Conservation (phyloP, 192 early-diverging fungal species). For the Dissophora globulifera region DNA sequence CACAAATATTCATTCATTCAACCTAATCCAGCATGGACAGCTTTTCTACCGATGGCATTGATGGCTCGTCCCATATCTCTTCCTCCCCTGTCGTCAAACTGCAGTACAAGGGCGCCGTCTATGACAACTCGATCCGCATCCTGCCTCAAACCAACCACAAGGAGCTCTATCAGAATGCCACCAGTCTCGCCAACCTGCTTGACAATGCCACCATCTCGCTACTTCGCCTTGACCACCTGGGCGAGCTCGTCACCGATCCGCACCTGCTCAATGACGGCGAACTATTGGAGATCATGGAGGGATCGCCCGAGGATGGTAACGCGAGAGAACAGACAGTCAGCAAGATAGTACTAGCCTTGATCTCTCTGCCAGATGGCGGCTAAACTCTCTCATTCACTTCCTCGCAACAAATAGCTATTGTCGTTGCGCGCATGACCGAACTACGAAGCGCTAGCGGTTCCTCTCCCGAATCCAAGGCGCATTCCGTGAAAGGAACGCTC, state of each 20-base stretch:
- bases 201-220: conserved; percentile 10
- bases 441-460: conserved; percentile 14
- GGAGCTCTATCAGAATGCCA: conserved; percentile 19
- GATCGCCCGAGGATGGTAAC: conserved; percentile 34
- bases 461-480: conserved; percentile 20
- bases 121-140: conserved; percentile 48
- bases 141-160: conserved; percentile 12
- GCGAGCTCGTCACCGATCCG: conserved; percentile 36
- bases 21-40: too few relatives aligned
- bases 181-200: conserved; percentile 29
- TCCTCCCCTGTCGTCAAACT: conserved; percentile 38
- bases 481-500: conserved; percentile 45
- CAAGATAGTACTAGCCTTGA: too few relatives aligned
- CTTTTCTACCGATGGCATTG: not conserved
- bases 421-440: conserved; percentile 33
- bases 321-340: too few relatives aligned
- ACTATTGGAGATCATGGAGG: conserved; percentile 42
- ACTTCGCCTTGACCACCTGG: conserved; percentile 27
- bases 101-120: conserved; percentile 49
- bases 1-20: too few relatives aligned
- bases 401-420: conserved; percentile 10
- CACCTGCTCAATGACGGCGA: conserved; percentile 19
- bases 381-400: not conserved
- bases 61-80: conserved; percentile 8
- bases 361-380: not conserved